phyloP scores from a whole-genome alignment of 2,329 filamentous ascomycete species.

The Elsinoe australis region DNA sequence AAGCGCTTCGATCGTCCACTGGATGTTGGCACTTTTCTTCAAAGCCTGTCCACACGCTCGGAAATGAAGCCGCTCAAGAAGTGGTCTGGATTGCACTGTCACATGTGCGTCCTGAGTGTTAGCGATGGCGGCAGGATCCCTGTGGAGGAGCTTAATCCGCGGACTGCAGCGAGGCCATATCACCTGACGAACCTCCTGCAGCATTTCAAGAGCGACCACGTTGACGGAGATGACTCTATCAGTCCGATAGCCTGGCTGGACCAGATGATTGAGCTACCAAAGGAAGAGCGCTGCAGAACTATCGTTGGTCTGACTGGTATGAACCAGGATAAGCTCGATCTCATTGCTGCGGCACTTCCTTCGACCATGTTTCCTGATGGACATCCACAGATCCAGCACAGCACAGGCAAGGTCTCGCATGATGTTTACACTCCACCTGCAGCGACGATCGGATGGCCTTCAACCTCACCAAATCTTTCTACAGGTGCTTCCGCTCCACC shows the following conservation, averaged over 20 bases:
- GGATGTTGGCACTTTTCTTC: slow-evolving; percentile 41
- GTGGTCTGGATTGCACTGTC: slow-evolving; percentile 39
- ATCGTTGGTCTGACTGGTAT: slow-evolving; percentile 48
- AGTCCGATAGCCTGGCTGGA: slow-evolving; percentile 47
- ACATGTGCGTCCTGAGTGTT: slow-evolving; percentile 28
- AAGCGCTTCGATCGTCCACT: slow-evolving; percentile 53
- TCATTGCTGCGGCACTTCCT: slow-evolving; percentile 30
- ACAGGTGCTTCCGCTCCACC: background rate
- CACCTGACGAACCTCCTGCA: slow-evolving; percentile 50
- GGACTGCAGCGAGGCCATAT: slow-evolving; percentile 27
- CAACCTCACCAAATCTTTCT: too few species aligned
- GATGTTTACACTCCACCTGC: slow-evolving; percentile 25
- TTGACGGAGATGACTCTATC: slow-evolving; percentile 25
- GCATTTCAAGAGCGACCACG: slow-evolving; percentile 53
- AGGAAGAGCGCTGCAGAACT: slow-evolving; percentile 41
- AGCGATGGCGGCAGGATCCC: background rate
- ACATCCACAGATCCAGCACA: slow-evolving; percentile 39
- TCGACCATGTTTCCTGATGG: slow-evolving; percentile 33
- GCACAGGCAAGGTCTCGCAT: too few species aligned
- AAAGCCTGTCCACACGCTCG: slow-evolving; percentile 37
- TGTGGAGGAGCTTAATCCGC: background rate
- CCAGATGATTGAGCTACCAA: slow-evolving; percentile 55
- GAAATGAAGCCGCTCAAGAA: slow-evolving; percentile 38
- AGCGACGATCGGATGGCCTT: too few species aligned
- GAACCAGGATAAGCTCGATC: slow-evolving; percentile 44